Evolutionary conservation across 129 eudicot species (phyloP).

Genomic region (Tagetes erecta): DNA sequence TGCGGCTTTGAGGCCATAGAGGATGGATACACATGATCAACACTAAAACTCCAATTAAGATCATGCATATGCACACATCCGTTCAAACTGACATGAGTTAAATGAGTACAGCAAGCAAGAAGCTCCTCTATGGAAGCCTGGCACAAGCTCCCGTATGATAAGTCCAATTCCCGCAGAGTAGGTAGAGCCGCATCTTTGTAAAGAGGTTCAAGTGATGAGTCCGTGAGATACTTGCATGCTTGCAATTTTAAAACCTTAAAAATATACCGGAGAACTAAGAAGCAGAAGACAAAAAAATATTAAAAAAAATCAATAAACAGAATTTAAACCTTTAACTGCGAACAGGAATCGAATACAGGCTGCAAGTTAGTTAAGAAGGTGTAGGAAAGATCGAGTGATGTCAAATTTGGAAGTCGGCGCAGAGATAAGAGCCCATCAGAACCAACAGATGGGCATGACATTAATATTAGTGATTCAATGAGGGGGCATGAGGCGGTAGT

Average conservation of each 20-base stretch:
- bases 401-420: constrained; percentile 64
- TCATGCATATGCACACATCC: constrained; percentile 96
- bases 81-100: constrained; percentile 89
- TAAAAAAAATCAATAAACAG: not conserved
- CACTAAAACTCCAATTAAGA: constrained; percentile 67
- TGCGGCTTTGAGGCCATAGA: not conserved
- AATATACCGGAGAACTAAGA: not conserved
- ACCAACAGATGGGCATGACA: constrained; percentile 94
- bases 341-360: constrained; percentile 81
- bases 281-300: not conserved
- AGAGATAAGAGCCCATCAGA: constrained; percentile 79
- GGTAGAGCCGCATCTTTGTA: constrained; percentile 85
- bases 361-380: constrained; percentile 83
- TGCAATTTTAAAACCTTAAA: constrained; percentile 79
- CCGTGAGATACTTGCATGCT: constrained; percentile 94
- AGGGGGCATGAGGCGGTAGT: constrained; percentile 84
- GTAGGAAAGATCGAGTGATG: constrained; percentile 90
- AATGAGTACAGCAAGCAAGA: constrained; percentile 79
- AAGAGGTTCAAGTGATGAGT: constrained; percentile 79
- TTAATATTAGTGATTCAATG: constrained; percentile 79
- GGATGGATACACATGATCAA: constrained; percentile 23
- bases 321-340: constrained; percentile 61
- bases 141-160: constrained; percentile 85
- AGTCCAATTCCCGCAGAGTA: constrained; percentile 73
- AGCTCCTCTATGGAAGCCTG: constrained; percentile 90